Conservation (phyloP, 805 yeast genomes). For the Kluyveromyces siamensis region DNA sequence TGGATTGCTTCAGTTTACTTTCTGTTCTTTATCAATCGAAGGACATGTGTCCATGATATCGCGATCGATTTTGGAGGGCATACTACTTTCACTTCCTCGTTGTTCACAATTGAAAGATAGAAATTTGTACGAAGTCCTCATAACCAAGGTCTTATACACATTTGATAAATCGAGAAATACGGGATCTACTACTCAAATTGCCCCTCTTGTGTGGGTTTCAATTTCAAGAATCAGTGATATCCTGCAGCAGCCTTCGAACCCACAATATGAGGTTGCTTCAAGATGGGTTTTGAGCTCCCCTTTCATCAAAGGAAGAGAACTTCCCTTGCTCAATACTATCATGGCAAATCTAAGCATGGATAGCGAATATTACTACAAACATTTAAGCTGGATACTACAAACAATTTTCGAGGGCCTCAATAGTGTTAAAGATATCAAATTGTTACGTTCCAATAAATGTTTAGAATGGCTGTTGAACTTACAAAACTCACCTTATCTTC, state of each 20-base stretch:
- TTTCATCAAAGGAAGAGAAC: conserved; percentile 30
- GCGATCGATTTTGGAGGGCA: conserved; percentile 35
- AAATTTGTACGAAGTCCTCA: conserved; percentile 42
- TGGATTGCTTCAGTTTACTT: conserved; percentile 38
- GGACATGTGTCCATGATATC: conserved; percentile 30
- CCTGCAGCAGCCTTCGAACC: conserved; percentile 61
- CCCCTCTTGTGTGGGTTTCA: conserved; percentile 46
- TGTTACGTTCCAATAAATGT: conserved; percentile 44
- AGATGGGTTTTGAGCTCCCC: conserved; percentile 52
- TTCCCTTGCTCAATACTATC: conserved; percentile 35
- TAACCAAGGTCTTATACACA: conserved; percentile 35
- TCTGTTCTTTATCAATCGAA: conserved; percentile 35
- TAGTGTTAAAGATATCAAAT: conserved; percentile 41
- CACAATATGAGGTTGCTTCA: conserved; percentile 60
- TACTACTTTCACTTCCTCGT: conserved; percentile 35
- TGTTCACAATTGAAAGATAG: conserved; percentile 47
- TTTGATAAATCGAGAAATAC: conserved; percentile 14
- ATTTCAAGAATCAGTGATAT: conserved; percentile 50
- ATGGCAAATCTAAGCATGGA: conserved; percentile 29
- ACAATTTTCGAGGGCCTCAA: conserved; percentile 40
- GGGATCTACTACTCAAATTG: conserved; percentile 14
- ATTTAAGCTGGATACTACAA: conserved; percentile 58
- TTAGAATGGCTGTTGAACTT: conserved; percentile 62
- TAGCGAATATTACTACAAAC: conserved; percentile 44
- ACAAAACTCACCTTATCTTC: conserved; percentile 41